phyloP scores from a whole-genome alignment of 2,329 filamentous ascomycete genomes.

The Thielaviopsis populi region DNA sequence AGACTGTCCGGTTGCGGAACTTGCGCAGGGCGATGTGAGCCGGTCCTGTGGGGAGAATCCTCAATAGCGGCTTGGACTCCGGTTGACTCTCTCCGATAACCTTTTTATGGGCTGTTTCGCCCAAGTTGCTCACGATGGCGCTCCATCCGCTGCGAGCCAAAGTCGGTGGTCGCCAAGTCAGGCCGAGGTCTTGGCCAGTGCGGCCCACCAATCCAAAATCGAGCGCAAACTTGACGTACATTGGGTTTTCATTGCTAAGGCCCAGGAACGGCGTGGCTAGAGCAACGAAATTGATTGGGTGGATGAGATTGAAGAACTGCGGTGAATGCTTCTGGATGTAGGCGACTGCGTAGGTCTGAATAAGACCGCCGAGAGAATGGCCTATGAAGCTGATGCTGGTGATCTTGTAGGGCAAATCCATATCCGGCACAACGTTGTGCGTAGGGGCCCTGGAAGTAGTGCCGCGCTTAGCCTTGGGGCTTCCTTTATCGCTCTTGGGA shows the following conservation, averaged over 20 bases:
- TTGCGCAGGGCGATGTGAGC: conserved; percentile 75
- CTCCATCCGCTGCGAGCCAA: conserved; percentile 77
- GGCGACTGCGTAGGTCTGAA: conserved; percentile 87
- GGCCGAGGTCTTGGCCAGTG: conserved; percentile 83
- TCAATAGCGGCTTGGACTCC: conserved; percentile 72
- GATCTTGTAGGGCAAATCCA: conserved; percentile 50
- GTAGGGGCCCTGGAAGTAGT: background rate
- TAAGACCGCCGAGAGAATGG: conserved; percentile 76
- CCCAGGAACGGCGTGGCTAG: conserved; percentile 80
- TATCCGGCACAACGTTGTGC: conserved; percentile 25
- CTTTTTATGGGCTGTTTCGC: conserved; percentile 48
- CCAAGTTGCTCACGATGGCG: conserved; percentile 68
- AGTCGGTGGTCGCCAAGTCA: conserved; percentile 86
- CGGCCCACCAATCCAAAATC: conserved; percentile 94
- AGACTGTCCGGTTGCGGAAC: conserved; percentile 81
- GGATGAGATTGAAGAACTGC: conserved; percentile 71
- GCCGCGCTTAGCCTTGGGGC: background rate
- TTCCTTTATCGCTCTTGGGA: background rate
- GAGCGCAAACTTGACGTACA: conserved; percentile 92
- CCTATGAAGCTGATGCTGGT: conserved; percentile 92
- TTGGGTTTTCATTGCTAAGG: conserved; percentile 89
- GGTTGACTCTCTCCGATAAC: conserved; percentile 49
- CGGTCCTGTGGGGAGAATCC: conserved; percentile 80
- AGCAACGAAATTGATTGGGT: conserved; percentile 79
- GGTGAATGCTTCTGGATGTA: conserved; percentile 96